Base-by-base conservation (phyloP, 129 eudicot species). In the Mikania micrantha region DNA sequence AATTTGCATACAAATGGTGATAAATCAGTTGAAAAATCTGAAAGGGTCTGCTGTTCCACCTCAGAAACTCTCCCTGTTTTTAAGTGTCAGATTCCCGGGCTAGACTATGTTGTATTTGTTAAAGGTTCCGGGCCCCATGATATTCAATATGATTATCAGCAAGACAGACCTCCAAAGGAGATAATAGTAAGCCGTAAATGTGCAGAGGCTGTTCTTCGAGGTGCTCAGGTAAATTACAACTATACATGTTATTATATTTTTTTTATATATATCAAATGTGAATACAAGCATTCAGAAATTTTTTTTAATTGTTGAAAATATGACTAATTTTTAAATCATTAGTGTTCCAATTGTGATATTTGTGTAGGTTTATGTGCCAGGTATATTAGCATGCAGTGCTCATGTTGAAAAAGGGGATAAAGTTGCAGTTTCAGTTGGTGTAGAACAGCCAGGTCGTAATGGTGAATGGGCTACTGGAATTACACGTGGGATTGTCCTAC, bases 171-270 rank as follows among this genome's bases (percentile, higher is more conserved):
- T 58, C 79, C 80, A 0, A 93, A 93, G 67, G 99, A 93, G 79
- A 80, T 93, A 40, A 71, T 93, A 77, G 99, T 93, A 41, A 93
- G 99, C 81, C 87, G 99, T 74, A 93, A 93, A 76, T 93, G 99
- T 64, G 99, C 96, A 19, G 99, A 93, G 83, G 88, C 99, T 42
- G 96, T 93, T 83, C 96, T 93, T 75, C 95, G 96, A 62, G 99
- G 99, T 81, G 99, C 99, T 79, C 96, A 93, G 79, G 89, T 83
- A 77, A 70, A 63, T 60, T 45, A 24, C 54, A 16, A 24, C 12
- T 11, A 8, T 22, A 45, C 5, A 12, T 41, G 17, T 32, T 44
- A 44, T 34, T 21, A 16, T 61, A 42, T 11, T 31, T n/a, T 34
- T 22, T 25, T 9, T 25, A 27, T 56, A 25, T 56, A 20, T 52